A percentile compares a stretch with the other conserved stretches of the same genome.
phyloP scores from a whole-genome alignment of 805 yeast genomes.

The Lipomyces spencermartinsiae region DNA sequence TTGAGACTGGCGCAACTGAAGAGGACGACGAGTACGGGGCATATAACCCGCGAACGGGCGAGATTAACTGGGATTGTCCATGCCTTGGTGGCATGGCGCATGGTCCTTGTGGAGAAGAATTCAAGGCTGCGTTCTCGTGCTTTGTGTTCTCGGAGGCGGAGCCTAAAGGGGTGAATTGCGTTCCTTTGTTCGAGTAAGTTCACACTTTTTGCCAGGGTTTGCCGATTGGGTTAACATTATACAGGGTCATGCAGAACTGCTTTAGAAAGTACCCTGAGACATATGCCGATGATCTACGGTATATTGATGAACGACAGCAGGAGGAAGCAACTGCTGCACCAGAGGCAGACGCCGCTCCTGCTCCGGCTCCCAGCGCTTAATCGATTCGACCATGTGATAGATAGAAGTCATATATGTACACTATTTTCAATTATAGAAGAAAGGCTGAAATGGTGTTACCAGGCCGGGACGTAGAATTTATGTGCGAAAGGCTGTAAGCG shows the following conservation, averaged over 20 bases:
- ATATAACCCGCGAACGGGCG: conserved; percentile 95
- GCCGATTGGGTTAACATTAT: not conserved
- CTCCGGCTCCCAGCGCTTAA: not conserved
- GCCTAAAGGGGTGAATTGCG: conserved; percentile 96
- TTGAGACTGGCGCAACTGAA: not conserved
- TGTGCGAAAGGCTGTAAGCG: not conserved
- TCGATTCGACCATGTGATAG: not conserved
- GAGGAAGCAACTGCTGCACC: not conserved
- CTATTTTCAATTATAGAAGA: not conserved
- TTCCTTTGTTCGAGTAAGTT: conserved; percentile 72
- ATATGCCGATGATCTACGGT: conserved; percentile 80
- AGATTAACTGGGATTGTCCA: conserved; percentile 99
- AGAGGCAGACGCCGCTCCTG: not conserved
- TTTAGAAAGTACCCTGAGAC: conserved; percentile 92
- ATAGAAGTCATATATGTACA: not conserved
- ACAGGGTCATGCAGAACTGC: conserved; percentile 81
- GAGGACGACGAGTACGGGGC: conserved; percentile 58
- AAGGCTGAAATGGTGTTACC: not conserved
- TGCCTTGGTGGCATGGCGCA: conserved; percentile 98
- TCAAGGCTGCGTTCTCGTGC: conserved; percentile 92
- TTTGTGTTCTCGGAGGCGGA: conserved; percentile 92
- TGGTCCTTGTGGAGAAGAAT: conserved; percentile 98
- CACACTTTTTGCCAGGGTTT: not conserved
- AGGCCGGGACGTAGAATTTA: not conserved
- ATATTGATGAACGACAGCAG: conserved; percentile 34